Conservation (phyloP, 108 stramenopile species). For the Cyclostephanos tholiformis region DNA sequence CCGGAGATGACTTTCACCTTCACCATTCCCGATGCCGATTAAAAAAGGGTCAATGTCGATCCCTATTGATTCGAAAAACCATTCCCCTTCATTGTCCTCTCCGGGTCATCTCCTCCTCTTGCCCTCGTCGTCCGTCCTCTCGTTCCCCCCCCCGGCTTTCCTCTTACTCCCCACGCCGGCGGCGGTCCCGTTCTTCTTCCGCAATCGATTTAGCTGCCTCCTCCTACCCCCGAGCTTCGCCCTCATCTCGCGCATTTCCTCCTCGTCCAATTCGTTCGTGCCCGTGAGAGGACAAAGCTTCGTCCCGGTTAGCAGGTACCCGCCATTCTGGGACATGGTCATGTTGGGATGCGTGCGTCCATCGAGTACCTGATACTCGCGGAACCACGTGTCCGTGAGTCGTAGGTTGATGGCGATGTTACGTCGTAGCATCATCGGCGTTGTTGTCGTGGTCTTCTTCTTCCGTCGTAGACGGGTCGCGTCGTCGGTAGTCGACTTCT, state of each 20-base stretch:
- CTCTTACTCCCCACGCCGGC: slow-evolving; percentile 11
- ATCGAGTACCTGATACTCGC: slow-evolving; percentile 89
- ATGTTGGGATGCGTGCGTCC: slow-evolving; percentile 91
- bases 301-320: slow-evolving; percentile 84
- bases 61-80: too few species aligned
- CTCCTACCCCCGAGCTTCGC: slow-evolving; percentile 63
- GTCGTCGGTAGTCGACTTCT: not conserved
- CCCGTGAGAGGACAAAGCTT: slow-evolving; percentile 81
- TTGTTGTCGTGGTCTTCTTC: not conserved
- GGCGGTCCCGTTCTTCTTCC: slow-evolving; percentile 18
- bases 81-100: not conserved
- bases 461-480: not conserved
- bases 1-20: too few species aligned
- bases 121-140: not conserved
- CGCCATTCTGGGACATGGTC: slow-evolving; percentile 90
- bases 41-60: too few species aligned
- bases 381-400: slow-evolving; percentile 86
- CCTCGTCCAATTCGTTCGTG: slow-evolving; percentile 75
- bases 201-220: slow-evolving; percentile 31
- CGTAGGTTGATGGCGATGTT: slow-evolving; percentile 84
- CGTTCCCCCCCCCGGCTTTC: not conserved
- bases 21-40: too few species aligned
- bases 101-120: not conserved
- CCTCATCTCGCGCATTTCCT: slow-evolving; percentile 56
- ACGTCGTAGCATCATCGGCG: slow-evolving; percentile 31